Evolutionary conservation across 75 land plant species (phyloP).

Genomic region (Pinus albicaulis): DNA sequence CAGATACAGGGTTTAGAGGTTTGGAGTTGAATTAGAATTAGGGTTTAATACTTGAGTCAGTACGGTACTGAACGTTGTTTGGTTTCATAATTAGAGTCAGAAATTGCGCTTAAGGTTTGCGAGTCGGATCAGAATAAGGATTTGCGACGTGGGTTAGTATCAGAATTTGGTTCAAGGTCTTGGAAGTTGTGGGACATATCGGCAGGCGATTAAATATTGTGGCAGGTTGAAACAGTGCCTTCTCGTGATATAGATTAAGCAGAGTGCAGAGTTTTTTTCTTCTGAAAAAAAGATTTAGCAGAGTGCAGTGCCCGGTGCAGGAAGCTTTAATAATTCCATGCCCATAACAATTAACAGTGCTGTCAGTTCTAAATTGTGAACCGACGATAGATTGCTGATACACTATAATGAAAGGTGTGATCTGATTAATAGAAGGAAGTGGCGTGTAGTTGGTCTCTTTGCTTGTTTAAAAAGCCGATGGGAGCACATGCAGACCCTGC

Average conservation of each 20-base stretch:
- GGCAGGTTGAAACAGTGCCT: slow-evolving; percentile 4
- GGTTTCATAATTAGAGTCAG: no score
- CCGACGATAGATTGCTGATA: background rate
- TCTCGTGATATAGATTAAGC: slow-evolving; percentile 6
- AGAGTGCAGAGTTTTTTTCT: no score
- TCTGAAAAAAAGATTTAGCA: no score
- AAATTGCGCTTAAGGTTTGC: no score
- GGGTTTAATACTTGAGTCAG: no score
- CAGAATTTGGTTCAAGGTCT: no score
- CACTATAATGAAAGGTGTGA: background rate
- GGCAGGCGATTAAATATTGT: background rate
- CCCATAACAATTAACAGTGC: background rate
- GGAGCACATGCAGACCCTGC: background rate
- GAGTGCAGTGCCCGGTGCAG: background rate
- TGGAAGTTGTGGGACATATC: background rate
- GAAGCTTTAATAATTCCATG: background rate
- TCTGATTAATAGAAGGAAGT: background rate
- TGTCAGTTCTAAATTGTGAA: background rate
- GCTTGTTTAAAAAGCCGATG: no score
- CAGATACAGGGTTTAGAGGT: no score
- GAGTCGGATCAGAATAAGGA: no score
- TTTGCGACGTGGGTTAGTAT: no score
- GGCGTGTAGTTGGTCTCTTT: background rate
- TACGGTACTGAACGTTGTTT: no score
- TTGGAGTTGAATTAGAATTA: no score